Percentiles rank a stretch among this genome's conserved stretches.
phyloP scores from a whole-genome alignment of 2,329 filamentous ascomycete genomes.

The Talaromyces albobiverticillius region DNA sequence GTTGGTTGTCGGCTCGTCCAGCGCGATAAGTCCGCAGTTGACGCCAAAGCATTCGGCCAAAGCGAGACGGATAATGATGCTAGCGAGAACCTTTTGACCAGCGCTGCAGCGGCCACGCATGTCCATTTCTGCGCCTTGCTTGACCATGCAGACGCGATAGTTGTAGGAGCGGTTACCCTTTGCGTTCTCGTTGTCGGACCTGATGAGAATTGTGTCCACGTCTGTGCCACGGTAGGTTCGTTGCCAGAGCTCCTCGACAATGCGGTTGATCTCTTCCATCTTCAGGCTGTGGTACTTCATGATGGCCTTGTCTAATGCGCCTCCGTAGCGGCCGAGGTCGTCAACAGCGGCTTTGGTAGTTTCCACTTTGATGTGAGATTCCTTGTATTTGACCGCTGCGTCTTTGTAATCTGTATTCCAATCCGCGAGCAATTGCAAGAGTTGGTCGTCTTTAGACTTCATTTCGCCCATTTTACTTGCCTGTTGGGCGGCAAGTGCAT shows the following conservation, averaged over 20 bases:
- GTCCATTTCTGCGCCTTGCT: constrained; percentile 96
- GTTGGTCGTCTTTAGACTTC: constrained; percentile 79
- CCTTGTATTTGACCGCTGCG: constrained; percentile 75
- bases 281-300: constrained; percentile 96
- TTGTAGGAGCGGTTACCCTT: constrained; percentile 84
- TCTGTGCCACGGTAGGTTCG: constrained; percentile 96
- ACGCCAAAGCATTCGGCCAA: constrained; percentile 94
- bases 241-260: constrained; percentile 95
- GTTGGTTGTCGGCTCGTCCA: constrained; percentile 97
- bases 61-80: constrained; percentile 94
- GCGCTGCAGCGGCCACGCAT: constrained; percentile 98
- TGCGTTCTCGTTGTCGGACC: constrained; percentile 77
- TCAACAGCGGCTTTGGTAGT: constrained; percentile 92
- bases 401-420: constrained; percentile 86
- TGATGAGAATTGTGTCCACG: constrained; percentile 93
- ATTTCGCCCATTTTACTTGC: constrained; percentile 73
- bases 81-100: constrained; percentile 92
- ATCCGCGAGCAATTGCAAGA: constrained; percentile 68
- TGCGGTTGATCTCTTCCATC: constrained; percentile 97
- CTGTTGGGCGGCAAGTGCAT: constrained; percentile 68
- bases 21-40: constrained; percentile 91
- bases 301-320: constrained; percentile 89
- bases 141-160: constrained; percentile 97
- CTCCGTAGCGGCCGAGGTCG: constrained; percentile 77
- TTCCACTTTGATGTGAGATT: constrained; percentile 83